Evolutionary conservation across 352 stramenopile species (phyloP).

Genomic region (Pythium vanterpoolii): DNA sequence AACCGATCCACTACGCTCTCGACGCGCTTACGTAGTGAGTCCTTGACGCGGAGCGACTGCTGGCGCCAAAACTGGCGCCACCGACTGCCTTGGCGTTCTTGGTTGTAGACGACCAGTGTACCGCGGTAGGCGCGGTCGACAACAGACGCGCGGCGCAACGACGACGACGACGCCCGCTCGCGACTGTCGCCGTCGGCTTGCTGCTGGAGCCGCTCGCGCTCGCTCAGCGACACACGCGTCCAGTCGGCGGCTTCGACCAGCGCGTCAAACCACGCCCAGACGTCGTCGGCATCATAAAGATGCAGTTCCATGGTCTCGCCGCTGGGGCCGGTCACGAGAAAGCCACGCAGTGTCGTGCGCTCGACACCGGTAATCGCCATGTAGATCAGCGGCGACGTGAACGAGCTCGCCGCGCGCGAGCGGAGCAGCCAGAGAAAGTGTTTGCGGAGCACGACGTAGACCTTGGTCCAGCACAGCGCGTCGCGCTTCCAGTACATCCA

Average conservation of each 20-base stretch:
- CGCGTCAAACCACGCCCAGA: conserved; percentile 57
- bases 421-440: conserved; percentile 70
- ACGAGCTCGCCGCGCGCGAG: conserved; percentile 25
- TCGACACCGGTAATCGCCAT: conserved; percentile 57
- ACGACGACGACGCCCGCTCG: neutral
- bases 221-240: conserved; percentile 14
- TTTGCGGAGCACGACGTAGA: conserved; percentile 64
- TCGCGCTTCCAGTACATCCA: conserved; percentile 82
- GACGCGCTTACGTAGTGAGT: conserved; percentile 42
- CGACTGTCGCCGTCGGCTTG: neutral
- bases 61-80: conserved; percentile 40
- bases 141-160: conserved; percentile 7
- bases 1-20: conserved; percentile 62
- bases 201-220: conserved; percentile 35
- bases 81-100: conserved; percentile 37
- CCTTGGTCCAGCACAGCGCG: conserved; percentile 67
- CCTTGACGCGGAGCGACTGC: conserved; percentile 28
- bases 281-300: conserved; percentile 55
- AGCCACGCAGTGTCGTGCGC: conserved; percentile 41
- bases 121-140: conserved; percentile 53
- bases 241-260: conserved; percentile 49
- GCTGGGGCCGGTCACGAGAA: conserved; percentile 45
- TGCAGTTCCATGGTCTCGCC: conserved; percentile 77
- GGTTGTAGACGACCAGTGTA: conserved; percentile 69
- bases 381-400: conserved; percentile 52